Evolutionary conservation across 345 rosid species (phyloP).

Genomic region (Anastatica hierochuntica): DNA sequence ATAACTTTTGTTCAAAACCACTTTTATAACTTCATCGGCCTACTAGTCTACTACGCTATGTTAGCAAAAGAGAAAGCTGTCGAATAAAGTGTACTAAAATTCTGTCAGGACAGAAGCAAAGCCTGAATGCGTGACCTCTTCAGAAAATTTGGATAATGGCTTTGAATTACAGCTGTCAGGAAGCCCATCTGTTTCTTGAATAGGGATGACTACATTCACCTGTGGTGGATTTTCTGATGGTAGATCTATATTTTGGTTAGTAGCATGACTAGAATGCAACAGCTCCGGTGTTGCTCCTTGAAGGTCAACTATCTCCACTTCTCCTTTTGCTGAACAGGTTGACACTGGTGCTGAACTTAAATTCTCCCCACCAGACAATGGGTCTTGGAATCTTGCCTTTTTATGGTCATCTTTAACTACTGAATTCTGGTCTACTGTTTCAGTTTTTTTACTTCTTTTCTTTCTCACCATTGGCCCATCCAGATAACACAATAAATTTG

Average conservation of each 20-base stretch:
- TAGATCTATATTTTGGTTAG: constrained; percentile 16
- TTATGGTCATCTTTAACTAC: constrained; percentile 21
- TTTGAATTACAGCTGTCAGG: constrained; percentile 13
- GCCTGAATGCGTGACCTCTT: constrained; percentile 25
- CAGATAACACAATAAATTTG: constrained; percentile 34
- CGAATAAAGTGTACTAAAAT: neutral
- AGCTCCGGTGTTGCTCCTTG: constrained; percentile 16
- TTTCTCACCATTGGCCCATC: constrained; percentile 31
- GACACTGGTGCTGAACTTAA: too few species aligned
- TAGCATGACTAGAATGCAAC: constrained; percentile 16
- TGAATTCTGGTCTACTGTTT: constrained; percentile 19
- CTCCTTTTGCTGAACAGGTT: too few species aligned
- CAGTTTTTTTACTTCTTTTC: constrained; percentile 49
- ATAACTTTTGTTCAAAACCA: too few species aligned
- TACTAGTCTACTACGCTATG: neutral
- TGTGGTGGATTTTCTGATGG: constrained; percentile 1
- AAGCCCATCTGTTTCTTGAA: constrained; percentile 16
- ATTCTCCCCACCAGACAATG: too few species aligned
- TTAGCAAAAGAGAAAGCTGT: neutral
- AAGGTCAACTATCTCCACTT: constrained; percentile 17
- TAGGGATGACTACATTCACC: constrained; percentile 1
- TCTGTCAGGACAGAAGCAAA: neutral
- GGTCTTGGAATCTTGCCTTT: constrained; percentile 32
- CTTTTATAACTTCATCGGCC: constrained; percentile 4
- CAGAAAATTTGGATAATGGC: constrained; percentile 16